phyloP scores from a whole-genome alignment of 78 protist genomes.

The Dictyostelium brefeldianum region DNA sequence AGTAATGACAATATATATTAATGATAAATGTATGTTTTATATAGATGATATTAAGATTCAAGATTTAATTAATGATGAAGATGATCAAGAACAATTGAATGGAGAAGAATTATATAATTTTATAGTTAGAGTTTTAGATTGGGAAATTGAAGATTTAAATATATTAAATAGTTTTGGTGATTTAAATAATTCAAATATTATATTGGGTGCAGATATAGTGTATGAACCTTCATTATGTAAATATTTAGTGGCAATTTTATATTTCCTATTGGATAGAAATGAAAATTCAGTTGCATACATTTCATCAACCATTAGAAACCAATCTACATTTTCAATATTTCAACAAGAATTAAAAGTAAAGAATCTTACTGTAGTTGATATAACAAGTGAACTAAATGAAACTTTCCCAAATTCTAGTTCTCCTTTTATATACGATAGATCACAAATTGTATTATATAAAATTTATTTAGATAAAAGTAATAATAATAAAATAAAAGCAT shows the following conservation, averaged over 20 bases:
- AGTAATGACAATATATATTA: background rate
- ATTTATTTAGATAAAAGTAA: slow-evolving; percentile 9
- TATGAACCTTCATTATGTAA: slow-evolving; percentile 61
- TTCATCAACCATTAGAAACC: slow-evolving; percentile 65
- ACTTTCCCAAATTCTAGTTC: slow-evolving; percentile 4
- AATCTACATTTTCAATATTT: slow-evolving; percentile 40
- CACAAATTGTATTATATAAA: slow-evolving; percentile 68
- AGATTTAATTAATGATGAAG: slow-evolving; percentile 19
- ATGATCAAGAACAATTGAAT: background rate
- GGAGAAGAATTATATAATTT: background rate
- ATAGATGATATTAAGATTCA: slow-evolving; percentile 17
- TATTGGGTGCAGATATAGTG: slow-evolving; percentile 71
- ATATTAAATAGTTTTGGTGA: background rate
- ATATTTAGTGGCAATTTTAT: slow-evolving; percentile 38
- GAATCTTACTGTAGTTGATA: slow-evolving; percentile 20
- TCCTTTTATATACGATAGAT: slow-evolving; percentile 57
- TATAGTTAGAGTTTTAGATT: slow-evolving; percentile 42
- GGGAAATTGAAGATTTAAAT: slow-evolving; percentile 38
- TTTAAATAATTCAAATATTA: slow-evolving; percentile 16
- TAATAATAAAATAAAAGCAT: background rate
- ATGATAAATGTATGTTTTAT: background rate
- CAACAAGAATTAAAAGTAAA: slow-evolving; percentile 10
- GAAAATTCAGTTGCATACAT: slow-evolving; percentile 44
- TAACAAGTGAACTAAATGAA: background rate
- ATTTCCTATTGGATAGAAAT: background rate